Evolutionary conservation across 2,329 filamentous ascomycete genomes (phyloP), one percentile per base, ranked within the genome.

Genomic region (Microdochium trichocladiopsis): DNA sequence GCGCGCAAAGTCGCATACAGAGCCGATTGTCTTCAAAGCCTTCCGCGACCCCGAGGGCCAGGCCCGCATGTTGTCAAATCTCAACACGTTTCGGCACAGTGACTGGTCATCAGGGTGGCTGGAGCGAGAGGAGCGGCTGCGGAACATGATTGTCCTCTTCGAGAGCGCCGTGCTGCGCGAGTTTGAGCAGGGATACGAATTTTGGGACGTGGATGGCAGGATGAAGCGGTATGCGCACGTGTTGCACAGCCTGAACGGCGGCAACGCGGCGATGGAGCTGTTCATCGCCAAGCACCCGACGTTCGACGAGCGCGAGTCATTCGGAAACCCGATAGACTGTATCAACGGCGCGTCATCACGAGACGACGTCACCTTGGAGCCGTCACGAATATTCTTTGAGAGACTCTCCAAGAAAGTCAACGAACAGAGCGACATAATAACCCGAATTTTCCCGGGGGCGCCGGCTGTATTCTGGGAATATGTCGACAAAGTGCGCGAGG

Each of bases 141-240:
- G 81, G 36, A 80, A 78, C 23, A 91, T 95, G 79, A 82, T 86
- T 58, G 79, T 79, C 36, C 85, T 94, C 54, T 99, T 99, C 62
- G 93, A 97, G 70, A 91, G 86, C 52, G 91, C 92, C 3, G 92
- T 95, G 3, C 72, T 96, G 50, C 82, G 88, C 49, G 94, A 99
- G 66, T 99, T 99, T 60, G 88, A 95, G 68, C 88, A 94, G 63
- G 94, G 90, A 3, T 95, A 95, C 59, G 90, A 94, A 66, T 85
- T 84, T 45, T 88, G 87, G 72, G 93, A 99, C 66, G 84, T 95
- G 51, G 88, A 95, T 58, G 91, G 90, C 2, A 79, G 85, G 51
- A 96, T 97, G 93, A 84, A 80, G 59, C 83, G 88, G 63, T 97
- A 96, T 68, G 92, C 92, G 2, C 84, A 90, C 60, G 91, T 99